Base-by-base conservation (phyloP, 805 yeast genomes). In the Saccharomycopsis oosterbeekiorum region DNA sequence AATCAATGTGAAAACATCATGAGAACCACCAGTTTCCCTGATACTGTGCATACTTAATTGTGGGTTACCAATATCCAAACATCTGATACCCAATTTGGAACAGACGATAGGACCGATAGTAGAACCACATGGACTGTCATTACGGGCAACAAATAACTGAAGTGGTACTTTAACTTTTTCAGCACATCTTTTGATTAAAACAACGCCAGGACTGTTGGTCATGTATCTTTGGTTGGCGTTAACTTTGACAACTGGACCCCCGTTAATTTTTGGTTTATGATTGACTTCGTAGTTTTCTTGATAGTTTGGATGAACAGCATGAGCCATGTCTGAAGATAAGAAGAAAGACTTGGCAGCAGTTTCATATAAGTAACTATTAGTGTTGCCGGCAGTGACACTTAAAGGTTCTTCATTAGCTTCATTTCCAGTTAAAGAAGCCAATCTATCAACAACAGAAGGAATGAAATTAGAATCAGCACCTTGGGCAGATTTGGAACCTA, bases 201-300 rank as follows among this genome's bases (percentile, higher is more conserved):
- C 89, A 61, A 91, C 80, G 36, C 98, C 98, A 0, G 92, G 86
- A 14, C 96, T 85, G 73, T 94, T 93, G 15, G 99, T 93, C 67
- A 94, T 91, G 70, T 94, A 94, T 61, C 97, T 82, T 76, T 94
- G 98, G 73, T 90, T 93, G 10, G 98, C 97, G 70, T 93, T 93
- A 70, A 93, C 76, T 73, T 93, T 93, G 70, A 93, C 83, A 2
- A 91, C 97, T 0, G 98, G 97, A 6, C 99, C 99, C 41, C 78
- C 78, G 69, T 96, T 96, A 64, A 93, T 75, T 58, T 79, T 78
- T 1, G 99, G 98, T 65, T 83, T 82, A 72, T 93, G 96, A 64
- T 80, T 76, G 24, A 82, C 70, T 70, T 94, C 98, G 73, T 94
- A 88, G 67, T 82, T 82, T 59, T 79, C 80, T 4, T 82, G 75